Conservation (phyloP, 306 rosid genomes). For the Morella rubra region DNA sequence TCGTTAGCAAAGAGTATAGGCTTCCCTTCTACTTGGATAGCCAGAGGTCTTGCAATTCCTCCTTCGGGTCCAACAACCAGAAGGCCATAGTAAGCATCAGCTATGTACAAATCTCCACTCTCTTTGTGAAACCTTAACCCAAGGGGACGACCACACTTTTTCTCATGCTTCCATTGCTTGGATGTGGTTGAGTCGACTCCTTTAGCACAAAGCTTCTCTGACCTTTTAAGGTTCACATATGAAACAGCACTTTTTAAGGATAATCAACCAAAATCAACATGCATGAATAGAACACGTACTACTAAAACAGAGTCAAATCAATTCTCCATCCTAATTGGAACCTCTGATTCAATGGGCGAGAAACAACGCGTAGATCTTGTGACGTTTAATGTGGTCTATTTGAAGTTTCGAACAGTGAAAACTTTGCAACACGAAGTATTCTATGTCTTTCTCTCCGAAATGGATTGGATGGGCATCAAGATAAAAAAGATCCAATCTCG, state of each 20-base stretch:
- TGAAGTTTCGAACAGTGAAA: too few species aligned
- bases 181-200: slow-evolving; percentile 77
- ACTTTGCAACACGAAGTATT: too few species aligned
- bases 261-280: background rate
- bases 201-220: slow-evolving; percentile 62
- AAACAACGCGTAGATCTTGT: too few species aligned
- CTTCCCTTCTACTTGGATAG: slow-evolving; percentile 66
- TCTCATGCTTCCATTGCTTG: slow-evolving; percentile 92
- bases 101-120: slow-evolving; percentile 72
- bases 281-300: too few species aligned
- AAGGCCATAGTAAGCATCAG: slow-evolving; percentile 86
- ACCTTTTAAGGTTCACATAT: slow-evolving; percentile 40
- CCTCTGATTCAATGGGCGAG: too few species aligned
- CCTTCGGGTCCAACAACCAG: slow-evolving; percentile 81
- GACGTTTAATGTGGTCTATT: too few species aligned
- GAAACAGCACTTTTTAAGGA: background rate
- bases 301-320: too few species aligned
- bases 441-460: too few species aligned
- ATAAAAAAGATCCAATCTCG: too few species aligned
- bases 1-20: slow-evolving; percentile 91
- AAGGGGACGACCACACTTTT: slow-evolving; percentile 78
- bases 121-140: slow-evolving; percentile 75
- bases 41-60: slow-evolving; percentile 68
- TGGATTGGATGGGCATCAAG: too few species aligned
- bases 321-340: too few species aligned